Base-by-base conservation (phyloP, 148 eudicot genomes). In the Camellia sinensis region DNA sequence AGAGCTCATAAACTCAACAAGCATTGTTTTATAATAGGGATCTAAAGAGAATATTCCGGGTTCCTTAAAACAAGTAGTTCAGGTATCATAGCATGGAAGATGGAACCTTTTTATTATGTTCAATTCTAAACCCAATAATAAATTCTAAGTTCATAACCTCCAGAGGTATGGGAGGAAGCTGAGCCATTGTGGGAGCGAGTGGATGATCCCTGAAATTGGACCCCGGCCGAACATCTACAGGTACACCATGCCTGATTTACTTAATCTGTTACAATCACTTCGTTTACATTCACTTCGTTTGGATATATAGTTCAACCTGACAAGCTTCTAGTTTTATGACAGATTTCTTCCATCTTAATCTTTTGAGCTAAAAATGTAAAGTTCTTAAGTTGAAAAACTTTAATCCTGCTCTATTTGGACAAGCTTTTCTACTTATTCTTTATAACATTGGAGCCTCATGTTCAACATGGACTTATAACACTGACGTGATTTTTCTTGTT, bases 21-120 rank as follows among this genome's bases (percentile, higher is more conserved):
- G n/a, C 19, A 37, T 77, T 75, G 40, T 64, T 70, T 78, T 21
- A 52, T 48, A 68, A 77, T 65, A 87, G 93, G 88, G 78, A 67
- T 60, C 77, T 22, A 86, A 87, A 79, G 91, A 90, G 83, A 83
- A 87, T 74, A 82, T 67, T 52, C 82, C 80, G 5, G 63, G 75
- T 79, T 73, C 86, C 71, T 56, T 81, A 53, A 82, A 80, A 63
- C 80, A 64, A 80, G 89, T 84, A 81, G 37, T 75, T 15, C 43
- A 67, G 84, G 89, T 85, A 67, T 77, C 71, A 19, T 67, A 66
- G n/a, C 13, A 54, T 10, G 45, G n/a, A n/a, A n/a, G n/a, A n/a
- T n/a, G n/a, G 69, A 68, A 63, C 48, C 50, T n/a, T 69, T 22
- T 5, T 69, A 62, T 13, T 45, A 21, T n/a, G 15, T 40, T 82